Percentiles rank a stretch among this genome's conserved stretches.
phyloP scores from a whole-genome alignment of 805 yeast species.

The Kuraishia borneana region DNA sequence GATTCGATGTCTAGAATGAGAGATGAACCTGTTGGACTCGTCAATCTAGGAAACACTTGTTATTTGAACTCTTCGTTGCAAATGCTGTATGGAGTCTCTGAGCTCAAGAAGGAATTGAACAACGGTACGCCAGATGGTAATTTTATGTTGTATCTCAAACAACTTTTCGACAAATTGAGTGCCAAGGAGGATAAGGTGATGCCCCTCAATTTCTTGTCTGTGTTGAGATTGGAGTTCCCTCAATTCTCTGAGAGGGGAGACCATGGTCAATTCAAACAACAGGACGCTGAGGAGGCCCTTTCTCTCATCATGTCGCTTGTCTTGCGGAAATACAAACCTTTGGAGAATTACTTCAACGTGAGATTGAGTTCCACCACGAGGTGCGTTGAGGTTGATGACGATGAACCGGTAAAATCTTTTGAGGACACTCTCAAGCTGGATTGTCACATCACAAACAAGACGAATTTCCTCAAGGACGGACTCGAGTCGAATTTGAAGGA shows the following conservation, averaged over 20 bases:
- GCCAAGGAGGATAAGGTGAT: conserved; percentile 35
- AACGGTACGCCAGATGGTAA: conserved; percentile 9
- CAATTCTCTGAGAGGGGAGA: conserved; percentile 78
- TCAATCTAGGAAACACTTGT: conserved; percentile 69
- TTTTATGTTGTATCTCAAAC: conserved; percentile 23
- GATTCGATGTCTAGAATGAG: conserved; percentile 24
- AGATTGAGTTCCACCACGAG: conserved; percentile 51
- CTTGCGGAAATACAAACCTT: conserved; percentile 33
- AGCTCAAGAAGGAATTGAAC: conserved; percentile 22
- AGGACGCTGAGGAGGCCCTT: conserved; percentile 96
- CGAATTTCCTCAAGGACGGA: conserved; percentile 86
- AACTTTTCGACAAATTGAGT: conserved; percentile 32
- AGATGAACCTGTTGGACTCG: conserved; percentile 51
- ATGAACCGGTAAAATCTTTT: conserved; percentile 28
- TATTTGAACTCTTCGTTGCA: conserved; percentile 65
- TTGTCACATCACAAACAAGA: conserved; percentile 79
- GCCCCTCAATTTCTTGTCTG: conserved; percentile 58
- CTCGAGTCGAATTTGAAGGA: conserved; percentile 65
- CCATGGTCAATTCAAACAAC: conserved; percentile 77
- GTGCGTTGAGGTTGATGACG: conserved; percentile 46
- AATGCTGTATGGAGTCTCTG: conserved; percentile 35
- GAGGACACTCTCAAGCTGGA: conserved; percentile 63
- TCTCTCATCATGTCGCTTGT: conserved; percentile 60
- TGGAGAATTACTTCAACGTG: conserved; percentile 52
- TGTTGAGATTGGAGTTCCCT: conserved; percentile 62